Conservation (phyloP, 2,329 filamentous ascomycete species). For the Nemania sp. region DNA sequence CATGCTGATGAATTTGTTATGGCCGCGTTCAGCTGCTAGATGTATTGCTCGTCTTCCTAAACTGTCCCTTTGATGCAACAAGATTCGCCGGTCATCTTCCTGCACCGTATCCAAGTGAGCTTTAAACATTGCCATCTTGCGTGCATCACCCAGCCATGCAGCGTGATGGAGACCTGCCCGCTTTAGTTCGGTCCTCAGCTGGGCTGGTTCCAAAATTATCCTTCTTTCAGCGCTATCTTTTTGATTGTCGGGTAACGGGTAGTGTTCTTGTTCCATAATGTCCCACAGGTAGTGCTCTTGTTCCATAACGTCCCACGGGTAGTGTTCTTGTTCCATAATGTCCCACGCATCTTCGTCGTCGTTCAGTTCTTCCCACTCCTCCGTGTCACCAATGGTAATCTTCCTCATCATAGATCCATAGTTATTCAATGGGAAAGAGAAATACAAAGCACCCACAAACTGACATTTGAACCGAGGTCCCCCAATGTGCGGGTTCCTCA, state of each 20-base stretch:
- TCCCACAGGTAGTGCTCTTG: too few relatives aligned
- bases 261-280: too few relatives aligned
- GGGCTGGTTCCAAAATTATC: neutral
- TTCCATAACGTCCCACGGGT: too few relatives aligned
- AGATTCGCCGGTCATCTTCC: neutral
- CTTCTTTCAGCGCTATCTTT: too few relatives aligned
- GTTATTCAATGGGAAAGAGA: neutral
- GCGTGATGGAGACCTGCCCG: neutral
- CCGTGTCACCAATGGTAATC: neutral
- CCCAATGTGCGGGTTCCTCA: neutral
- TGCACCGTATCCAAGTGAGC: neutral
- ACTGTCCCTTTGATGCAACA: neutral
- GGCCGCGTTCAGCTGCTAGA: slow-evolving; percentile 5
- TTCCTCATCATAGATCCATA: neutral
- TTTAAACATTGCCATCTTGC: neutral
- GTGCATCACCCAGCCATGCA: neutral
- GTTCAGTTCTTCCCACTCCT: neutral
- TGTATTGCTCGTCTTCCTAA: slow-evolving; percentile 1
- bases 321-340: neutral
- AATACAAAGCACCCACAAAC: slow-evolving; percentile 7
- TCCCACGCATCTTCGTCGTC: neutral
- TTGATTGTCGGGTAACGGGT: too few relatives aligned
- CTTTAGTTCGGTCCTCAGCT: neutral
- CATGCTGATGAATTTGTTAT: neutral
- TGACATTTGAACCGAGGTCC: neutral